phyloP scores from a whole-genome alignment of 495 filamentous ascomycete species.

The Podospora fimiseda region DNA sequence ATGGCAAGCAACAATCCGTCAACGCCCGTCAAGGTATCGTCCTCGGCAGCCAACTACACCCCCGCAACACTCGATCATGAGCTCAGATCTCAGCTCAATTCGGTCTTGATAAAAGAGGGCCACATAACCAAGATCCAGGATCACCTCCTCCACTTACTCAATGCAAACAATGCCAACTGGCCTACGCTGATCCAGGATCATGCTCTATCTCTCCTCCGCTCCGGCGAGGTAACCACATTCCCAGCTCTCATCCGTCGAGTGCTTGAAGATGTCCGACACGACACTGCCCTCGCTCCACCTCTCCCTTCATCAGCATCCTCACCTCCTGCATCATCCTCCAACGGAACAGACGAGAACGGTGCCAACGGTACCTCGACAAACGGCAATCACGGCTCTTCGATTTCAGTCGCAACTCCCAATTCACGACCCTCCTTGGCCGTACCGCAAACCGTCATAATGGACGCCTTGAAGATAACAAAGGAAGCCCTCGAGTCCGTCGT shows the following conservation, averaged over 20 bases:
- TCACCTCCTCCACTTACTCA: slow-evolving; percentile 46
- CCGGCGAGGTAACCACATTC: slow-evolving; percentile 47
- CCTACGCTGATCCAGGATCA: slow-evolving; percentile 45
- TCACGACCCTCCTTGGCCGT: slow-evolving; percentile 35
- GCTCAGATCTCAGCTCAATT: slow-evolving; percentile 49
- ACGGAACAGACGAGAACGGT: slow-evolving; percentile 18
- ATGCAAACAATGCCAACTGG: slow-evolving; percentile 48
- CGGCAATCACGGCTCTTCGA: not conserved
- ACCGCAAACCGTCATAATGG: slow-evolving; percentile 44
- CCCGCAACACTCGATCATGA: slow-evolving; percentile 46
- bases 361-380: slow-evolving; percentile 17
- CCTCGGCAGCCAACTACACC: slow-evolving; percentile 44
- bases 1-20: slow-evolving; percentile 40
- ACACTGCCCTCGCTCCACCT: slow-evolving; percentile 27
- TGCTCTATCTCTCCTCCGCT: slow-evolving; percentile 47
- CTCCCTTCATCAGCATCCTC: not conserved
- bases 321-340: slow-evolving; percentile 6
- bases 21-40: slow-evolving; percentile 47
- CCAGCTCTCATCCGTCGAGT: slow-evolving; percentile 47
- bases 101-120: slow-evolving; percentile 40
- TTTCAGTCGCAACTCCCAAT: slow-evolving; percentile 1
- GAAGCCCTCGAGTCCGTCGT: slow-evolving; percentile 46
- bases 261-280: slow-evolving; percentile 47
- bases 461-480: slow-evolving; percentile 46
- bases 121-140: slow-evolving; percentile 52